Evolutionary conservation across 768 basidiomycete genomes (phyloP), one percentile per base, ranked within the genome.

Genomic region (Harrya chromipes): DNA sequence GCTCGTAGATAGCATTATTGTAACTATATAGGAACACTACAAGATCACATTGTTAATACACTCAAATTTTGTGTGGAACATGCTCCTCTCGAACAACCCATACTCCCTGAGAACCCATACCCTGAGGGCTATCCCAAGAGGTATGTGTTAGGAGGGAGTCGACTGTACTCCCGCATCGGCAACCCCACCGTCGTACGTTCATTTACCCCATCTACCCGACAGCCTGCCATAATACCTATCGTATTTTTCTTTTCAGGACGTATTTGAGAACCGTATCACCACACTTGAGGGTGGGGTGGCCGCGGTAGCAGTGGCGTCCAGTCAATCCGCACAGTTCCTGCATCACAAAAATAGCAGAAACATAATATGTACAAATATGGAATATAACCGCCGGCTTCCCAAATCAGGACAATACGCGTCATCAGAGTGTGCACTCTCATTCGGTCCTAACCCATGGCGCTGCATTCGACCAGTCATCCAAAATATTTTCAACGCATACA

Each of bases 221-320:
- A 4, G 11, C 2, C 12, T 27, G 3, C 46, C 16, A 6, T 9
- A 1, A 1, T 6, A 1, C 4, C 26, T 29, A 29, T 29, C n/a
- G 1, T 17, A 3, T 1, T 11, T 12, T 23, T n/a, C 7, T 6
- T 7, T 16, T 0, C 34, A 80, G 80, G 81, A 84, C 35, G 75
- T 84, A 3, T 83, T 86, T 42, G 85, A 85, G 65, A 77, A 77
- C 56, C 74, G 84, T 4, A 78, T 86, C 2, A 77, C 85, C 0
- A 79, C 80, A 0, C 73, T 87, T 11, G 84, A 85, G 54, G 81
- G 82, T 2, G 85, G 84, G 0, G 71, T 63, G 0, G 83, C 82
- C 0, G 84, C 84, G 3, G 69, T 85, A 0, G 70, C 83, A 0
- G 63, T 75, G 5, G 63, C 83, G 0, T 81, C 79, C 38, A 85